Evolutionary conservation across 2,329 filamentous ascomycete species (phyloP).

Genomic region (Ascosphaera aggregata): DNA sequence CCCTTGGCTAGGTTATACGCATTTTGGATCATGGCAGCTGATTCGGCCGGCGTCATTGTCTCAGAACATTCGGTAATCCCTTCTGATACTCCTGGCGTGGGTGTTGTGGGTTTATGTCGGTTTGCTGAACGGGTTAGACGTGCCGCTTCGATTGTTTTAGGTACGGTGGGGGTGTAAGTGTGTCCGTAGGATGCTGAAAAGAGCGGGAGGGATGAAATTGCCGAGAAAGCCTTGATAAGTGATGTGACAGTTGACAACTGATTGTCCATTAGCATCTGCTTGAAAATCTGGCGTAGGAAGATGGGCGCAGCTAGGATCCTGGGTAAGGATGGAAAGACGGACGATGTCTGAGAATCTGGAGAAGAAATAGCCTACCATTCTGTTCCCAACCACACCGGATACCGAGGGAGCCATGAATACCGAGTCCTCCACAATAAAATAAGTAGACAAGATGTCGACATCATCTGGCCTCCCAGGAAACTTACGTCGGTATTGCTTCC

Average conservation of each 20-base stretch:
- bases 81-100: constrained; percentile 16
- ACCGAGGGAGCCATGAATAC: constrained; percentile 39
- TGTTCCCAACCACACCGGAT: constrained; percentile 31
- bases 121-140: constrained; percentile 17
- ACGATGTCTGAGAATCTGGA: neutral
- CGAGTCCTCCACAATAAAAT: constrained; percentile 35
- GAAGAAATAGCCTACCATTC: constrained; percentile 21
- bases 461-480: constrained; percentile 17
- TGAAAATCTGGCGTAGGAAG: neutral
- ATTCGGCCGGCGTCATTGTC: constrained; percentile 1
- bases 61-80: neutral
- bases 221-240: constrained; percentile 30
- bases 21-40: constrained; percentile 10
- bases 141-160: constrained; percentile 16
- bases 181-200: constrained; percentile 37
- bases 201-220: constrained; percentile 28
- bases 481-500: constrained; percentile 31
- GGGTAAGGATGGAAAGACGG: neutral
- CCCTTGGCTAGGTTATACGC: constrained; percentile 23
- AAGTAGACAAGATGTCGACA: constrained; percentile 31
- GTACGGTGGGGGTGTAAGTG: constrained; percentile 29
- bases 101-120: constrained; percentile 24
- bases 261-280: constrained; percentile 1
- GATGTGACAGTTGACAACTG: constrained; percentile 32
- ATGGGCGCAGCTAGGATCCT: neutral